Evolutionary conservation across 768 basidiomycete genomes (phyloP).

Genomic region (Boletus sensibilis): DNA sequence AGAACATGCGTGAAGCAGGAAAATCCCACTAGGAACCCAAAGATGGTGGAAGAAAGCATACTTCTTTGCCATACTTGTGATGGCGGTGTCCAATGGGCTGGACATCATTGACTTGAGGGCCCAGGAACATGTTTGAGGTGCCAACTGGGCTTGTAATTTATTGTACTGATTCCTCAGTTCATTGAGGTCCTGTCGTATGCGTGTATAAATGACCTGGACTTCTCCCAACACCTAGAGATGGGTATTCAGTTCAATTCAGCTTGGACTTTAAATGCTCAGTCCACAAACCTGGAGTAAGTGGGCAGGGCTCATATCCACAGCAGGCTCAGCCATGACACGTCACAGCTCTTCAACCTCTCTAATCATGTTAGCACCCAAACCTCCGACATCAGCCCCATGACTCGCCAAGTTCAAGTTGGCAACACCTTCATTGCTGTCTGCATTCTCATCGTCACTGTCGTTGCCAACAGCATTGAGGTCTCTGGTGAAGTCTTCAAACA

Average conservation of each 20-base stretch:
- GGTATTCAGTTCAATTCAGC: no score
- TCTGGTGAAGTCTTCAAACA: background rate
- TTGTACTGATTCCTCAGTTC: background rate
- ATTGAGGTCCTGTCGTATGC: background rate
- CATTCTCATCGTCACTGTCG: no score
- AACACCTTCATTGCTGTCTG: background rate
- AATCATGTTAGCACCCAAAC: background rate
- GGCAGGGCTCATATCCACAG: background rate
- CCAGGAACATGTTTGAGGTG: background rate
- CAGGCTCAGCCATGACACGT: background rate
- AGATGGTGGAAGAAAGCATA: no score
- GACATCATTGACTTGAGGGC: no score
- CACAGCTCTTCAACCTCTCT: background rate
- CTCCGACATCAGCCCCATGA: background rate
- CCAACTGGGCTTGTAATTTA: no score
- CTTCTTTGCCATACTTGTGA: no score
- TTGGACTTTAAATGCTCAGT: background rate
- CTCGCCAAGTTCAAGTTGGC: background rate
- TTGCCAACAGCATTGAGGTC: background rate
- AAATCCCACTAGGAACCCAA: no score
- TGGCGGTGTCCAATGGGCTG: no score
- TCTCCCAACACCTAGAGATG: no score
- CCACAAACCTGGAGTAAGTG: background rate
- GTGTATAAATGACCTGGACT: no score
- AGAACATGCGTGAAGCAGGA: no score